phyloP scores from a whole-genome alignment of 1,139 yeast species.

The Kluyveromyces marxianus region DNA sequence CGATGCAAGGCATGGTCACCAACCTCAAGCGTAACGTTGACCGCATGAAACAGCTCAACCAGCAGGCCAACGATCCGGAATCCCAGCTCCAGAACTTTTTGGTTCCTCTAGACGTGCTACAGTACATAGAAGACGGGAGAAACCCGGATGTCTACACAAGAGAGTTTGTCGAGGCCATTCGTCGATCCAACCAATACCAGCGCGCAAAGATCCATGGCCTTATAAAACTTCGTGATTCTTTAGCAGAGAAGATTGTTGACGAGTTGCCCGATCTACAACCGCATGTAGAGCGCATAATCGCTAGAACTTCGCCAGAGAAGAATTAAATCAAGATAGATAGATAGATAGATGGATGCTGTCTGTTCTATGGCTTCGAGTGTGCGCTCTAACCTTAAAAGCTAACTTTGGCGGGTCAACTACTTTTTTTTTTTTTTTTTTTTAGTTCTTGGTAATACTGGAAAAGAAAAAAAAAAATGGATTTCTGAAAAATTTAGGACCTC shows the following conservation, averaged over 20 bases:
- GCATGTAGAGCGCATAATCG: slow-evolving; percentile 44
- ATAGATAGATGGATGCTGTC: too few relatives aligned
- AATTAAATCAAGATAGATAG: not conserved
- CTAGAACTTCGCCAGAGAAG: slow-evolving; percentile 31
- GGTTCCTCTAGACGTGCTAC: slow-evolving; percentile 70
- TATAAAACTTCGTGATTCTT: slow-evolving; percentile 47
- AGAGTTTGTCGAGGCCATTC: slow-evolving; percentile 89
- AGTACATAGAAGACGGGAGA: slow-evolving; percentile 89
- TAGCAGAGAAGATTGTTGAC: slow-evolving; percentile 59
- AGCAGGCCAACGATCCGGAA: slow-evolving; percentile 26
- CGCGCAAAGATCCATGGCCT: slow-evolving; percentile 74
- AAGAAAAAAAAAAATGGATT: too few relatives aligned
- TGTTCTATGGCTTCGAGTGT: too few relatives aligned
- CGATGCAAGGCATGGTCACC: slow-evolving; percentile 46
- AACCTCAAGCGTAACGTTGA: slow-evolving; percentile 34
- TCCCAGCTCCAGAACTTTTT: slow-evolving; percentile 36
- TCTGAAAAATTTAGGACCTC: too few relatives aligned
- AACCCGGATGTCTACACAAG: slow-evolving; percentile 96
- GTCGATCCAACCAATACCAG: slow-evolving; percentile 78
- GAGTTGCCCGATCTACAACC: slow-evolving; percentile 70
- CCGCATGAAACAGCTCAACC: slow-evolving; percentile 26
- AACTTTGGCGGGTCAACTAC: too few relatives aligned
- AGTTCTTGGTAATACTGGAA: too few relatives aligned
- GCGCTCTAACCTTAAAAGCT: too few relatives aligned
- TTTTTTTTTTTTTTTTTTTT: too few relatives aligned